phyloP scores from a whole-genome alignment of 2,329 filamentous ascomycete species.

The Ramularia endophylla region DNA sequence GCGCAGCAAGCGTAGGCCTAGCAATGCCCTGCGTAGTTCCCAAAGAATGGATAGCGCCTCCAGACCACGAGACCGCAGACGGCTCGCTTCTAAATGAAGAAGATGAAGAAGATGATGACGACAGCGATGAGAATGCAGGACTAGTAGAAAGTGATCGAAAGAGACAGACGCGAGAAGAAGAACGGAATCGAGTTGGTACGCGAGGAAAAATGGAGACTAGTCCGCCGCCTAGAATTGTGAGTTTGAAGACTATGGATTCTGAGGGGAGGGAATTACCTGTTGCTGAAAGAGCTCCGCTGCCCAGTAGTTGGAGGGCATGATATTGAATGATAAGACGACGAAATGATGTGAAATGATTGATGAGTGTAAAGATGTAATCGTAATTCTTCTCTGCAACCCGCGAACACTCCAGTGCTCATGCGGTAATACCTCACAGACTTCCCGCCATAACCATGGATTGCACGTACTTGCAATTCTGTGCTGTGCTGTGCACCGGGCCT shows the following conservation, averaged over 20 bases:
- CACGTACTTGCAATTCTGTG: too few species aligned
- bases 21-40: constrained; percentile 78
- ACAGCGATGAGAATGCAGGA: background rate
- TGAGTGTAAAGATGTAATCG: background rate
- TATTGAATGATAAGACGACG: background rate
- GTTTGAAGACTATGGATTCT: constrained; percentile 31
- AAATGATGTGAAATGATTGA: background rate
- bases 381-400: background rate
- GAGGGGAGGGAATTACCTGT: constrained; percentile 38
- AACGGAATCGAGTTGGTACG: constrained; percentile 17
- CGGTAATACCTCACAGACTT: too few species aligned
- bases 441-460: too few species aligned
- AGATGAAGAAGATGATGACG: constrained; percentile 39
- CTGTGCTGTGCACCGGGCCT: background rate
- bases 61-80: constrained; percentile 64
- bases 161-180: constrained; percentile 7
- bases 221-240: constrained; percentile 27
- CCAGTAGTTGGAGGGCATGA: constrained; percentile 8
- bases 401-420: too few species aligned
- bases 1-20: constrained; percentile 76
- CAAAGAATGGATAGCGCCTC: constrained; percentile 72
- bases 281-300: constrained; percentile 41
- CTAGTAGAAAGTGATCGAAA: constrained; percentile 3
- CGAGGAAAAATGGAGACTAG: constrained; percentile 20
- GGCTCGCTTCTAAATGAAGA: constrained; percentile 59